A percentile compares a stretch with the other conserved stretches of the same genome.
Conservation (phyloP, 2,329 filamentous ascomycete species). For the Bipolaris bicolor region DNA sequence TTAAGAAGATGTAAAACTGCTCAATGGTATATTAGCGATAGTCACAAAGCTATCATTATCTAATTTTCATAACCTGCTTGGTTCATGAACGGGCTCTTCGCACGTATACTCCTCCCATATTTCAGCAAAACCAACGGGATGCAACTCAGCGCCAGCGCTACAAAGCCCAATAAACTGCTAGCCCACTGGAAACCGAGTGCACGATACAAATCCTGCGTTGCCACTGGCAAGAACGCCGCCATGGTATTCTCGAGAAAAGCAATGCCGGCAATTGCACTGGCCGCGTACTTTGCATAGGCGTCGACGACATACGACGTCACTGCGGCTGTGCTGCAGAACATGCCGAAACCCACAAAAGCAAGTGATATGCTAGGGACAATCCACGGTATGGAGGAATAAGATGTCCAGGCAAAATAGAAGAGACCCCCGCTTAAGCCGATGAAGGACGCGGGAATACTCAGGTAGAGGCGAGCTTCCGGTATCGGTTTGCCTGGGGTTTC, state of each 20-base stretch:
- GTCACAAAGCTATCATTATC: neutral
- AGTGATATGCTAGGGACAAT: slow-evolving; percentile 56
- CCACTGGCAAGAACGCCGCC: slow-evolving; percentile 57
- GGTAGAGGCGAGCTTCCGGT: slow-evolving; percentile 56
- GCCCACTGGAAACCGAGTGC: slow-evolving; percentile 58
- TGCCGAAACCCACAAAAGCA: slow-evolving; percentile 57
- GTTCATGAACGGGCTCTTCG: slow-evolving; percentile 48
- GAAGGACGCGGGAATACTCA: slow-evolving; percentile 53
- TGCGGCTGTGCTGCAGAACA: slow-evolving; percentile 54
- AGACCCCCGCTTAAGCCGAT: slow-evolving; percentile 57
- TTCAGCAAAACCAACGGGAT: slow-evolving; percentile 54
- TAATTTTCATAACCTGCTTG: slow-evolving; percentile 30
- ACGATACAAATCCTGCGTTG: slow-evolving; percentile 56
- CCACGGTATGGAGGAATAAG: slow-evolving; percentile 54
- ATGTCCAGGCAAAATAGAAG: slow-evolving; percentile 60
- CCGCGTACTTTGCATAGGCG: slow-evolving; percentile 58
- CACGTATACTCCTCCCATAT: slow-evolving; percentile 51
- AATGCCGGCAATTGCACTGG: slow-evolving; percentile 57
- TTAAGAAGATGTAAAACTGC: too few relatives aligned
- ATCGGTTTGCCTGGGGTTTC: slow-evolving; percentile 50
- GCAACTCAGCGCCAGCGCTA: slow-evolving; percentile 52
- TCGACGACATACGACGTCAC: slow-evolving; percentile 59
- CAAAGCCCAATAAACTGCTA: slow-evolving; percentile 54
- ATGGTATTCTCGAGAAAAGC: slow-evolving; percentile 58
- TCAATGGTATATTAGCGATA: neutral